These are phyloP conservation scores for Vicia sativa DNA, from an alignment of 306 rosid species.

Conservation along the genomic window DNA sequence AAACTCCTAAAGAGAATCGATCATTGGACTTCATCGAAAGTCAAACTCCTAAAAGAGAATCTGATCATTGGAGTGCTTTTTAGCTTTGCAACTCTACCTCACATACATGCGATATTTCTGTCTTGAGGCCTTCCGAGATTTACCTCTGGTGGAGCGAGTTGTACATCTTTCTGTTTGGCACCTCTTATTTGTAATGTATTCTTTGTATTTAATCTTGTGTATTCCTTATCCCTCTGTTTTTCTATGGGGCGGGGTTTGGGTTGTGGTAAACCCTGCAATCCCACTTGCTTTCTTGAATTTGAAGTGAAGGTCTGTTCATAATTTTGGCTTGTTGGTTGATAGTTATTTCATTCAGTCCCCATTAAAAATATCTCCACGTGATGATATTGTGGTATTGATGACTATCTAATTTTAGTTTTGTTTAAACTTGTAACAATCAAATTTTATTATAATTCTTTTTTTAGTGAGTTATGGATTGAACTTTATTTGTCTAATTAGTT, in stretches of 20 bases:
- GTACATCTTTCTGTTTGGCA: too few relatives aligned
- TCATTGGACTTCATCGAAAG: constrained; percentile 75
- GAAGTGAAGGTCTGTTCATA: constrained; percentile 39
- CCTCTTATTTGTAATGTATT: constrained; percentile 62
- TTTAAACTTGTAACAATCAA: constrained; percentile 8
- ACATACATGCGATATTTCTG: constrained; percentile 30
- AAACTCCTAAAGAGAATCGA: constrained; percentile 75
- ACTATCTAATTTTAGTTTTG: constrained; percentile 27
- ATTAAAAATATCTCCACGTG: constrained; percentile 21
- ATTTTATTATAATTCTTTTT: constrained; percentile 29
- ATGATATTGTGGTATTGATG: constrained; percentile 32
- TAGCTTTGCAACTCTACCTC: constrained; percentile 46
- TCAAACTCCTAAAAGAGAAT: constrained; percentile 71
- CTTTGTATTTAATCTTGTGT: constrained; percentile 59
- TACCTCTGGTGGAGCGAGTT: constrained; percentile 51
- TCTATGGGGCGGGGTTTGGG: constrained; percentile 29
- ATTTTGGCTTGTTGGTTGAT: constrained; percentile 41
- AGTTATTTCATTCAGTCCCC: constrained; percentile 12
- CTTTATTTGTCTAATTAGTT: neutral
- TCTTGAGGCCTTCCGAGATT: constrained; percentile 44
- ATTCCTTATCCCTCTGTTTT: constrained; percentile 41
- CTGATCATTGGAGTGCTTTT: constrained; percentile 88
- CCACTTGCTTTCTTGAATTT: constrained; percentile 19
- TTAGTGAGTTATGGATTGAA: constrained; percentile 9
- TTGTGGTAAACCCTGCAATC: constrained; percentile 31